Evolutionary conservation across 352 stramenopile species (phyloP).

Genomic region (Elongisporangium prolatum): DNA sequence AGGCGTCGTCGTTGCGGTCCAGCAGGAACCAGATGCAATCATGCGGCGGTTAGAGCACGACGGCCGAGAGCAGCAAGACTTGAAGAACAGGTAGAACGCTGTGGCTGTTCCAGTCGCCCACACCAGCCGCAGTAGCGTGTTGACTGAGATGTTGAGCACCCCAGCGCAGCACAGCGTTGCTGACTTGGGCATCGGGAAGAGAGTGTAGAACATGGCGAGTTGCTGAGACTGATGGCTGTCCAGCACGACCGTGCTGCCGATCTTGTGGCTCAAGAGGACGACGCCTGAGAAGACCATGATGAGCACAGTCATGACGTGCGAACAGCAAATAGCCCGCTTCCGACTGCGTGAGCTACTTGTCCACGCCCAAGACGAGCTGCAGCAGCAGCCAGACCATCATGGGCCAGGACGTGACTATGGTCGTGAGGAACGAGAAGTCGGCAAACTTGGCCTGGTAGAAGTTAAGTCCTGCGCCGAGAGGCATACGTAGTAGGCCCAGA

Average conservation of each 20-base stretch:
- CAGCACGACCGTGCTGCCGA: conserved; percentile 44
- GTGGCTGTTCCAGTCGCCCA: conserved; percentile 23
- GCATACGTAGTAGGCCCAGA: conserved; percentile 77
- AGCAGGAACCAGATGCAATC: conserved; percentile 45
- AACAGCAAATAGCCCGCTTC: conserved; percentile 50
- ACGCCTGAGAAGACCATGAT: conserved; percentile 65
- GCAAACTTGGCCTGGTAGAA: conserved; percentile 51
- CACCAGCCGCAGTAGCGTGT: conserved; percentile 46
- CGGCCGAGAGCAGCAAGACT: conserved; percentile 34
- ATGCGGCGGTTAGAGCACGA: conserved; percentile 43
- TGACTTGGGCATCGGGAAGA: conserved; percentile 66
- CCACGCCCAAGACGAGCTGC: conserved; percentile 38
- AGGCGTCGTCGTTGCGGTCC: conserved; percentile 33
- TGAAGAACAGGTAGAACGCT: conserved; percentile 65
- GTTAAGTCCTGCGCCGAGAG: conserved; percentile 66
- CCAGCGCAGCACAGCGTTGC: conserved; percentile 47
- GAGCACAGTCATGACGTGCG: conserved; percentile 39
- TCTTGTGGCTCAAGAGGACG: conserved; percentile 39
- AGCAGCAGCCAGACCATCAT: conserved; percentile 34
- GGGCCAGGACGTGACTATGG: conserved; percentile 37
- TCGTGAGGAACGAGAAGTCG: conserved; percentile 53
- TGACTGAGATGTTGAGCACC: conserved; percentile 52
- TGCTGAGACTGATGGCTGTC: conserved; percentile 36
- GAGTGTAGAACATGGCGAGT: conserved; percentile 61
- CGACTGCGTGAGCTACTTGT: conserved; percentile 39